phyloP scores from a whole-genome alignment of 140 eudicot species.

The Oenanthe javanica region DNA sequence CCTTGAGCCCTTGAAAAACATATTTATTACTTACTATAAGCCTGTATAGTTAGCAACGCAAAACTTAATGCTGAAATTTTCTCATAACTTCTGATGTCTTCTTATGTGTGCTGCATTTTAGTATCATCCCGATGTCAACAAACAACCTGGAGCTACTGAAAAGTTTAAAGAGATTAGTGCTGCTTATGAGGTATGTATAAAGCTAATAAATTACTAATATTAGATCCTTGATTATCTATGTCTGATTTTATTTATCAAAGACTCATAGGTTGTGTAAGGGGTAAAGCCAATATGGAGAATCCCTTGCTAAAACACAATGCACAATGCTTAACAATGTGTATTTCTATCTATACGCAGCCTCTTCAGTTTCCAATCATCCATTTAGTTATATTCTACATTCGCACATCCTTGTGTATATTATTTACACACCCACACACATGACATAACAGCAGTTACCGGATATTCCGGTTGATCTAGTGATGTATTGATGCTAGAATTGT shows the following conservation, averaged over 20 bases:
- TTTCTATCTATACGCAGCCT: neutral
- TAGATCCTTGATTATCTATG: neutral
- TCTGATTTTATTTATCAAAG: neutral
- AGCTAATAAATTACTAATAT: slow-evolving; percentile 6
- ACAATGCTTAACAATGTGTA: neutral
- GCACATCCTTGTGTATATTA: neutral
- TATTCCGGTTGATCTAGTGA: neutral
- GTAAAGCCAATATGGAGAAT: neutral
- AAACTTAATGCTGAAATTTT: slow-evolving; percentile 8
- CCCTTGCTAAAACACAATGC: neutral
- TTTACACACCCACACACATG: too few relatives aligned
- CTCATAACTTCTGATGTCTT: slow-evolving; percentile 15
- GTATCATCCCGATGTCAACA: slow-evolving; percentile 98
- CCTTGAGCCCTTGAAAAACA: neutral
- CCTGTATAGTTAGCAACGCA: neutral
- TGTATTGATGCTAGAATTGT: neutral
- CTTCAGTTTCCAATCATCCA: neutral
- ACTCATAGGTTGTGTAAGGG: slow-evolving; percentile 2
- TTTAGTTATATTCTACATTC: neutral
- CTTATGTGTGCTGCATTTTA: slow-evolving; percentile 23
- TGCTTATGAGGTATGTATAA: slow-evolving; percentile 86
- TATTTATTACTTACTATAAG: neutral
- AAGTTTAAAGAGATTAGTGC: slow-evolving; percentile 95
- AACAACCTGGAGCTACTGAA: slow-evolving; percentile 95
- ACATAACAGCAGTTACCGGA: neutral